Percentiles rank a stretch among this genome's conserved stretches.
Evolutionary conservation across 805 yeast species (phyloP).

Genomic region (Tetrapisispora arboricola): DNA sequence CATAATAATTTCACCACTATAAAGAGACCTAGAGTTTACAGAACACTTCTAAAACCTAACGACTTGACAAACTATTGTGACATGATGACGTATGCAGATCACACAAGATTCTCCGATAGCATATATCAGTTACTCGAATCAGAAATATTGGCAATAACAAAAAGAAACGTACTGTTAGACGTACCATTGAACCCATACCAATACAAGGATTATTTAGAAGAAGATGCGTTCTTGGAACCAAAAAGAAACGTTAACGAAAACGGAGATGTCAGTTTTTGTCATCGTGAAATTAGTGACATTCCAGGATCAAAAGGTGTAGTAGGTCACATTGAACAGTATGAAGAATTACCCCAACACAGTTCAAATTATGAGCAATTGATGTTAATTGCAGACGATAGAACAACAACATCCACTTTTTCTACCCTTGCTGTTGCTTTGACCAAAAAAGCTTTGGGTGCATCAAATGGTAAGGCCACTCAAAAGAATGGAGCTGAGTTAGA

Average conservation of each 20-base stretch:
- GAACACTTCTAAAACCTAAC: conserved; percentile 72
- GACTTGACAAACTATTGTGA: conserved; percentile 78
- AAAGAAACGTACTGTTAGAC: conserved; percentile 64
- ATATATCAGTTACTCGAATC: conserved; percentile 76
- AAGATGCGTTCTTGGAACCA: conserved; percentile 34
- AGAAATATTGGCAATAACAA: conserved; percentile 71
- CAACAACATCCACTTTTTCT: conserved; percentile 31
- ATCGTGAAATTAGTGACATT: conserved; percentile 32
- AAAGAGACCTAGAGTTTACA: conserved; percentile 58
- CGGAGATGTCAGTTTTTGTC: conserved; percentile 28
- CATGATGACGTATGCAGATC: conserved; percentile 73
- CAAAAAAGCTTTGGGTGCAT: conserved; percentile 16
- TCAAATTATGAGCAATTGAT: conserved; percentile 87
- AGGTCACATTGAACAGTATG: conserved; percentile 46
- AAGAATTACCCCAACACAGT: conserved; percentile 62
- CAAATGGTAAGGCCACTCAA: not conserved
- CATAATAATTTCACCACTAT: conserved; percentile 9
- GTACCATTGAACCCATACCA: conserved; percentile 64
- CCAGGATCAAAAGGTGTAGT: conserved; percentile 33
- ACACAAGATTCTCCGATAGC: conserved; percentile 67
- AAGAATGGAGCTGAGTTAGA: not conserved
- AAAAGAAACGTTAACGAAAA: conserved; percentile 28
- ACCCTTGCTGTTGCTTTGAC: conserved; percentile 31
- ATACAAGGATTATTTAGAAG: conserved; percentile 30
- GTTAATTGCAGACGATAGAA: conserved; percentile 51